Evolutionary conservation across 2,329 filamentous ascomycete species (phyloP), one percentile per base, ranked within the genome.

Genomic region (Berkeleyomyces rouxiae): DNA sequence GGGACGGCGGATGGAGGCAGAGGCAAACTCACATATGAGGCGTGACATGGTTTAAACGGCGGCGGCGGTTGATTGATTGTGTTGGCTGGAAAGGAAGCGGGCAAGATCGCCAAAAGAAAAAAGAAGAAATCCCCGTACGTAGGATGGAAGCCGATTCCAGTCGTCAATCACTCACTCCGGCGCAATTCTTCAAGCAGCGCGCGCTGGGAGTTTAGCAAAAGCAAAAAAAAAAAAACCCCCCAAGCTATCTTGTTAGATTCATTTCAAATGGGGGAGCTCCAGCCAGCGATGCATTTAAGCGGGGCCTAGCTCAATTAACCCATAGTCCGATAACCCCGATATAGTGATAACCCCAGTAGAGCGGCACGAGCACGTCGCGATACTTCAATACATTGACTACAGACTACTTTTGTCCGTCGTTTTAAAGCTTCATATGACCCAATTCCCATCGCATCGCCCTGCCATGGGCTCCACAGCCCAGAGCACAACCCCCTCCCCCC

Each of bases 21-120:
- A 23, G 23, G 23, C 23, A 23, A 36, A 58, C 63, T 60, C 42
- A 65, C 63, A 65, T 23, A 65, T 65, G 31, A 65, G 61, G 37
- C 63, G 63, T 42, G 63, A 65, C 66, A 62, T 61, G 58, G 47
- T 58, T 42, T 61, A 39, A 47, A 47, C 11, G 13, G 60, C n/a
- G 42, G 43, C 10, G 16, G 42, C 11, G 11, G 36, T 23, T 23
- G 23, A 23, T 23, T 23, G 23, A 43, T 61, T 33, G 47, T 36
- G 7, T 49, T 55, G 40, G 42, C 44, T 23, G n/a, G 57, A n/a
- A 40, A 43, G 16, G 40, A n/a, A 40, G 55, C 7, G 47, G 7
- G n/a, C 5, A 44, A 47, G 16, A 33, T 9, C 3, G 16, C 16
- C 9, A 44, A 43, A 40, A 31, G 16, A 59, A 59, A 43, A 46